These are phyloP conservation scores for Jimgerdemannia flammicorona DNA, from an alignment of 192 early-diverging fungal genomes.

Conservation along the genomic window DNA sequence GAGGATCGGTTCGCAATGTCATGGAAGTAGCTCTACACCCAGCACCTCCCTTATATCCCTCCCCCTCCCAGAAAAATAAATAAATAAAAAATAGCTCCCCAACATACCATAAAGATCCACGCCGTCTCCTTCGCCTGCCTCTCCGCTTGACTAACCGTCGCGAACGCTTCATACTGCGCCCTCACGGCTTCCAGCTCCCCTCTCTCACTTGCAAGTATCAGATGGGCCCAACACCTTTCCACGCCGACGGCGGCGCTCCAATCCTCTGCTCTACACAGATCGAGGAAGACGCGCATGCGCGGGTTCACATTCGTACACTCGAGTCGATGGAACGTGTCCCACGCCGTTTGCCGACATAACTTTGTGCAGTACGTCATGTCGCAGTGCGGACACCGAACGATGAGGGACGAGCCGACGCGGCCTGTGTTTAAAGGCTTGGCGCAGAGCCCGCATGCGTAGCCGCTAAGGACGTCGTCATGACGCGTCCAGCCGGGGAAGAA, in stretches of 20 bases:
- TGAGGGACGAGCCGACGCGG: slow-evolving; percentile 16
- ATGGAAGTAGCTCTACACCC: neutral
- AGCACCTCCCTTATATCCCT: neutral
- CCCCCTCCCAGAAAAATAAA: too few species aligned
- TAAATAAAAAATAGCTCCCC: too few species aligned
- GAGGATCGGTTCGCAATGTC: neutral
- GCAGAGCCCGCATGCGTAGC: slow-evolving; percentile 52
- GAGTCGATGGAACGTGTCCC: slow-evolving; percentile 43
- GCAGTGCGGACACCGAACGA: slow-evolving; percentile 34
- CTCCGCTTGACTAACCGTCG: slow-evolving; percentile 50
- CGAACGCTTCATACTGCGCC: slow-evolving; percentile 48
- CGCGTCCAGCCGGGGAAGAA: slow-evolving; percentile 57
- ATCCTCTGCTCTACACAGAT: slow-evolving; percentile 33
- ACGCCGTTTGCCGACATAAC: slow-evolving; percentile 37
- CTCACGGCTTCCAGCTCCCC: slow-evolving; percentile 37
- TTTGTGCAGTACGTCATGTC: slow-evolving; percentile 44
- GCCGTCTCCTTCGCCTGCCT: slow-evolving; percentile 51
- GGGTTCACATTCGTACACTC: slow-evolving; percentile 44
- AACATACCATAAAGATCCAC: slow-evolving; percentile 50
- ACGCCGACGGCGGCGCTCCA: slow-evolving; percentile 50
- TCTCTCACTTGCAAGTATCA: slow-evolving; percentile 42
- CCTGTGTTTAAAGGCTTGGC: slow-evolving; percentile 37
- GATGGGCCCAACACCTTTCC: slow-evolving; percentile 38
- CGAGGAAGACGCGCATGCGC: slow-evolving; percentile 33
- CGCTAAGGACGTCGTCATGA: slow-evolving; percentile 35